Conservation (phyloP, 257 asterid species). For the Solanum pennellii region DNA sequence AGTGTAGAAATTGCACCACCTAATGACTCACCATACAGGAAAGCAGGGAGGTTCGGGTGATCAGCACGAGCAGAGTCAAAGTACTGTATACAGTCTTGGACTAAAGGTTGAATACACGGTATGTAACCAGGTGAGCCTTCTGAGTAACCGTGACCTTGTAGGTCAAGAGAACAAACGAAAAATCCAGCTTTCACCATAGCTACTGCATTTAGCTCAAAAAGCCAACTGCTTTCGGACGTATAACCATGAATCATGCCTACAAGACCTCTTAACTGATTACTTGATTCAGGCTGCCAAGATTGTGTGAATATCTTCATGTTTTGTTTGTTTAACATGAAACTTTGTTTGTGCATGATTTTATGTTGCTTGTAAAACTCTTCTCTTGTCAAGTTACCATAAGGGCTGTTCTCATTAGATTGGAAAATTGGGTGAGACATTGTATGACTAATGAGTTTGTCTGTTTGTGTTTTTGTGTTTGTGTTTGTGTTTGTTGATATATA, state of each 20-base stretch:
- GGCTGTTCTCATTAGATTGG: conserved; percentile 63
- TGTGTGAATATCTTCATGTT: conserved; percentile 52
- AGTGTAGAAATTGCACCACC: conserved; percentile 61
- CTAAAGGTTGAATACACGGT: conserved; percentile 30
- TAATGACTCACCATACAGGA: conserved; percentile 77
- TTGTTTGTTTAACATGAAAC: conserved; percentile 45
- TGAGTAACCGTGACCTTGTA: conserved; percentile 75
- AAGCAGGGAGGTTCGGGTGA: conserved; percentile 39
- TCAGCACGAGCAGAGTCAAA: conserved; percentile 27
- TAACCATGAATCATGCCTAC: conserved; percentile 82
- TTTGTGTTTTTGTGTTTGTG: not conserved
- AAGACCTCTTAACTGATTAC: conserved; percentile 21
- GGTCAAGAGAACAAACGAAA: conserved; percentile 54
- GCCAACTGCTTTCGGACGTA: conserved; percentile 74
- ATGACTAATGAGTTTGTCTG: not conserved
- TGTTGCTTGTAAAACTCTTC: conserved; percentile 60
- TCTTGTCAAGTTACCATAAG: conserved; percentile 55
- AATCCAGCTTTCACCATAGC: conserved; percentile 68
- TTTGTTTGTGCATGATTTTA: conserved; percentile 38
- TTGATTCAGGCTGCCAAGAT: conserved; percentile 47
- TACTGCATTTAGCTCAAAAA: conserved; percentile 62
- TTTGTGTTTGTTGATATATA: not conserved
- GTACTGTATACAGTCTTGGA: conserved; percentile 43
- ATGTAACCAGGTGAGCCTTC: conserved; percentile 55
- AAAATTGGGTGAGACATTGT: conserved; percentile 59